Evolutionary conservation across 192 early-diverging fungal species (phyloP).

Genomic region (Rhizophagus sp.): DNA sequence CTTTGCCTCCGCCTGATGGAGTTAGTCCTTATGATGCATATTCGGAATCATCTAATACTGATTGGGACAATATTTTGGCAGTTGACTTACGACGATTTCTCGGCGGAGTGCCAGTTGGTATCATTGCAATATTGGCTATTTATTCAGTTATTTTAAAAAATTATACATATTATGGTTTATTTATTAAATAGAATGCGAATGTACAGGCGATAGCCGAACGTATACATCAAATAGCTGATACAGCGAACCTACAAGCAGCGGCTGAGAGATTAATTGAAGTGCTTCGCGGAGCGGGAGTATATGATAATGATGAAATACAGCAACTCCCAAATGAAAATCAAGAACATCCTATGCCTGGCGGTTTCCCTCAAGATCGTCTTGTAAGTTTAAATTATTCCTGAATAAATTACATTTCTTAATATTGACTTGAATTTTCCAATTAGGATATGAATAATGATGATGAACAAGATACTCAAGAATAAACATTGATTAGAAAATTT

Average conservation of each 20-base stretch:
- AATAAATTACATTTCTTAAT: not conserved
- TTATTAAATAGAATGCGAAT: constrained; percentile 4
- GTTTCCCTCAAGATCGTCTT: not conserved
- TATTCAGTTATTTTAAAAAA: not conserved
- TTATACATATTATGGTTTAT: not conserved
- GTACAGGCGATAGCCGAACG: not conserved
- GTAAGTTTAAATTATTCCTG: not conserved
- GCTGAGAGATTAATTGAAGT: constrained; percentile 10
- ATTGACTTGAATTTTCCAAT: not conserved
- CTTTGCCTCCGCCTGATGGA: constrained; percentile 57
- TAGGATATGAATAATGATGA: not conserved
- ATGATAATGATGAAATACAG: not conserved
- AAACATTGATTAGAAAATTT: no score
- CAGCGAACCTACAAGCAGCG: constrained; percentile 3
- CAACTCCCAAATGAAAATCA: not conserved
- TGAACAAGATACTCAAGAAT: not conserved
- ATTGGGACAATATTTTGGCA: not conserved
- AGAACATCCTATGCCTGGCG: constrained; percentile 8
- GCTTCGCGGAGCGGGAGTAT: not conserved
- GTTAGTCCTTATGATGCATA: constrained; percentile 5
- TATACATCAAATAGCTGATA: constrained; percentile 11
- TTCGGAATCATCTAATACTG: not conserved
- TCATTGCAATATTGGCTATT: not conserved
- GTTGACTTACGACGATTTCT: not conserved
- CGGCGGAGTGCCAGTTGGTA: constrained; percentile 3